Conservation (phyloP, 1,284 basidiomycete genomes). For the Anthracocystis walkeri region DNA sequence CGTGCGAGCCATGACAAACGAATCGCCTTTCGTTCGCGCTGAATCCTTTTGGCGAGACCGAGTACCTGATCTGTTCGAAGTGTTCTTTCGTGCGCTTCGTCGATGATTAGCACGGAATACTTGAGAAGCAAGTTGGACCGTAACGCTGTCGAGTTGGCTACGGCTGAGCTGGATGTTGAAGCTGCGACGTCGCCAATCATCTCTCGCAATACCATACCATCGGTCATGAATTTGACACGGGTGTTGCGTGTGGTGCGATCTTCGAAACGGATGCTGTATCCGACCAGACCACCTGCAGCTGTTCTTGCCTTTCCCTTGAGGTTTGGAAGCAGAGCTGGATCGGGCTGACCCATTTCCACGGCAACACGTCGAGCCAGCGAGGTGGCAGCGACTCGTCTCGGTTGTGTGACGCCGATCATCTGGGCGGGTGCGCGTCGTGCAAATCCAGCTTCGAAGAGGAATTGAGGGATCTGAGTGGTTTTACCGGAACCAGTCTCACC, state of each 20-base stretch:
- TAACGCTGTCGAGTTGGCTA: conserved; percentile 11
- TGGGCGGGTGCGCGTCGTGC: conserved; percentile 67
- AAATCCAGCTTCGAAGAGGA: conserved; percentile 79
- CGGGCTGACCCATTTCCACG: conserved; percentile 78
- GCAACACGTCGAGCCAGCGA: conserved; percentile 91
- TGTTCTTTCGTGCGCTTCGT: conserved; percentile 97
- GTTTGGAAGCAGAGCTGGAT: conserved; percentile 44
- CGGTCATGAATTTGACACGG: conserved; percentile 92
- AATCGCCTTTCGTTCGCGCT: conserved; percentile 72
- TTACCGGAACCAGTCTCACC: conserved; percentile 98
- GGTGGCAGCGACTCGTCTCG: conserved; percentile 91
- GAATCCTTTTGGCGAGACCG: conserved; percentile 80
- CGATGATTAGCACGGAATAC: conserved; percentile 91
- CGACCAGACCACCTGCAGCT: conserved; percentile 74
- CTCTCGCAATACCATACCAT: conserved; percentile 95
- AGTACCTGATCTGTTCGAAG: conserved; percentile 94
- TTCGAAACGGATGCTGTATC: conserved; percentile 96
- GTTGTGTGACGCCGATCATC: conserved; percentile 80
- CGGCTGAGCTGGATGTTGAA: background rate
- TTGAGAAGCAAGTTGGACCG: conserved; percentile 75
- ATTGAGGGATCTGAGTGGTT: conserved; percentile 76
- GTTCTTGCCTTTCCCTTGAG: conserved; percentile 42
- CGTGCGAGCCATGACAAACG: conserved; percentile 63
- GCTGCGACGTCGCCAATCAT: conserved; percentile 73
- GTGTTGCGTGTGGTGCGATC: conserved; percentile 79